Conservation (phyloP, 148 eudicot species). For the Vaccinium corymbosum region DNA sequence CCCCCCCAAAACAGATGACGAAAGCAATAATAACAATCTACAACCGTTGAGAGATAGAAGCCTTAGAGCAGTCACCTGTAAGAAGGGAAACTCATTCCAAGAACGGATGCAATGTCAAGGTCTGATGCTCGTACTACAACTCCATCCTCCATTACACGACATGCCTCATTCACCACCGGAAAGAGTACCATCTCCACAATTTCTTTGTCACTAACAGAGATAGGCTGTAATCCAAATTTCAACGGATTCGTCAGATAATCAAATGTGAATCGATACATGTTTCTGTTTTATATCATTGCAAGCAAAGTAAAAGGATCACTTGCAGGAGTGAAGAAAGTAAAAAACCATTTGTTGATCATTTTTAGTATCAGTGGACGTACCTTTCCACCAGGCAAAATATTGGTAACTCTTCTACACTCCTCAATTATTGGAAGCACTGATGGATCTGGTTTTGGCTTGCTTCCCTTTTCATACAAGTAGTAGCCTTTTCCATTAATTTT, state of each 20-base stretch:
- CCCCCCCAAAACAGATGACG: background rate
- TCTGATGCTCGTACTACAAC: slow-evolving; percentile 91
- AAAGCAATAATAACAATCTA: background rate
- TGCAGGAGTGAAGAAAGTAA: background rate
- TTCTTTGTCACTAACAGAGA: slow-evolving; percentile 75
- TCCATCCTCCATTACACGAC: slow-evolving; percentile 88
- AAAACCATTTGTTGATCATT: background rate
- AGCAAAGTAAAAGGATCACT: slow-evolving; percentile 1
- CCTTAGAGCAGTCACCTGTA: slow-evolving; percentile 59
- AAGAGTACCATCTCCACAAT: slow-evolving; percentile 86
- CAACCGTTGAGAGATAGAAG: background rate
- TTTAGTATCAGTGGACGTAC: slow-evolving; percentile 25
- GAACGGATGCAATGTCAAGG: slow-evolving; percentile 87
- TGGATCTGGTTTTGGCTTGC: slow-evolving; percentile 84
- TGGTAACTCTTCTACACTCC: slow-evolving; percentile 69
- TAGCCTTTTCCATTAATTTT: slow-evolving; percentile 92
- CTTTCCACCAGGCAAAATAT: slow-evolving; percentile 86
- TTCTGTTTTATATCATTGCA: background rate
- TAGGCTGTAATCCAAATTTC: slow-evolving; percentile 57
- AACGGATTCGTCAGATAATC: slow-evolving; percentile 6
- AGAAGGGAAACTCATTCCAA: slow-evolving; percentile 97
- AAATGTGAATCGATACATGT: background rate
- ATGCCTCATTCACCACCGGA: slow-evolving; percentile 95
- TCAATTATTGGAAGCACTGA: slow-evolving; percentile 74
- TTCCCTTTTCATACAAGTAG: slow-evolving; percentile 79